Evolutionary conservation across 495 filamentous ascomycete genomes (phyloP).

Genomic region (Penicillium coprophilum): DNA sequence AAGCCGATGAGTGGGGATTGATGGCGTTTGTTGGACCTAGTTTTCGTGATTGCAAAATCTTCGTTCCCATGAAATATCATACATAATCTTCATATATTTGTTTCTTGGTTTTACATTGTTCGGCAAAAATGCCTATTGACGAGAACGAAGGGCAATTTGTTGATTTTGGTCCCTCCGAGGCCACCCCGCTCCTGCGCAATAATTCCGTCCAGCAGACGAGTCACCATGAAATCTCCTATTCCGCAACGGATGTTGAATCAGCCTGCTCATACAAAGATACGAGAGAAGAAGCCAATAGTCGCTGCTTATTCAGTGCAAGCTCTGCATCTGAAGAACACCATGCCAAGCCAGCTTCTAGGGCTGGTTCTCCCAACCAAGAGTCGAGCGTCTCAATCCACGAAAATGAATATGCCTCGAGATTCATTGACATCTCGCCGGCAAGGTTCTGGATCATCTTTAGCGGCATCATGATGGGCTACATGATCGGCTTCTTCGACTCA

Average conservation of each 20-base stretch:
- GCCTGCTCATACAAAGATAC: slow-evolving; percentile 15
- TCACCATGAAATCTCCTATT: slow-evolving; percentile 9
- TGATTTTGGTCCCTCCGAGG: slow-evolving; percentile 15
- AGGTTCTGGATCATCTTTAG: slow-evolving; percentile 56
- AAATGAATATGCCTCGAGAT: slow-evolving; percentile 34
- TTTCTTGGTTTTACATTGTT: background rate
- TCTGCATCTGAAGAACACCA: slow-evolving; percentile 36
- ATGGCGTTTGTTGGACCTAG: background rate
- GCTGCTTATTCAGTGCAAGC: slow-evolving; percentile 26
- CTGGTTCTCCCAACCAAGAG: background rate
- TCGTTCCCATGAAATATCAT: background rate
- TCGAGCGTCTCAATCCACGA: background rate
- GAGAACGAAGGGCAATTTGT: background rate
- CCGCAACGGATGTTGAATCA: slow-evolving; percentile 21
- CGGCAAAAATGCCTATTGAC: background rate
- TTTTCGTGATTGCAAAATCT: slow-evolving; percentile 3
- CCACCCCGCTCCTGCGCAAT: slow-evolving; percentile 23
- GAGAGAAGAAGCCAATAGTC: slow-evolving; percentile 22
- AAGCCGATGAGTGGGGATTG: background rate
- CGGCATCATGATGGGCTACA: slow-evolving; percentile 47
- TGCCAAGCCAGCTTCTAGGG: slow-evolving; percentile 28
- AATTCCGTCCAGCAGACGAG: slow-evolving; percentile 7
- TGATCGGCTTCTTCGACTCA: slow-evolving; percentile 66
- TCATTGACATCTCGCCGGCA: slow-evolving; percentile 45
- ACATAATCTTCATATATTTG: background rate